Conservation (phyloP, 495 filamentous ascomycete genomes). For the Trypethelium eluteriae region DNA sequence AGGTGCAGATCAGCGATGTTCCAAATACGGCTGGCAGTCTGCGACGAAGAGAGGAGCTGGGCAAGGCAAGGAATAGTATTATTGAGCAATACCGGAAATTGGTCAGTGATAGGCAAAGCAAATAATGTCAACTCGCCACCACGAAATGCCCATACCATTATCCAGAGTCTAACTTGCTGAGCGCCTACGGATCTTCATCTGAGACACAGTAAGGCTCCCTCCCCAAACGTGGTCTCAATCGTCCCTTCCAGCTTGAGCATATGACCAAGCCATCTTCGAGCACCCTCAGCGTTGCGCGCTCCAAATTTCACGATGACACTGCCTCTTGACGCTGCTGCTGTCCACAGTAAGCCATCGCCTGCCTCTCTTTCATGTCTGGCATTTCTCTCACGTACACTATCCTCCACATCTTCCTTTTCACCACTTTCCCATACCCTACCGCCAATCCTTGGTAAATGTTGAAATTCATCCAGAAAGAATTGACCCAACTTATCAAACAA, state of each 20-base stretch:
- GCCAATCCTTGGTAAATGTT: constrained; percentile 69
- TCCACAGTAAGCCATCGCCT: constrained; percentile 58
- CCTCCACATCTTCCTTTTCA: constrained; percentile 29
- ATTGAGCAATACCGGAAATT: constrained; percentile 67
- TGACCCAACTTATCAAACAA: constrained; percentile 55
- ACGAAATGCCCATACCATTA: neutral
- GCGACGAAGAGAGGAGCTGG: constrained; percentile 72
- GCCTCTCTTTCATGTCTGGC: constrained; percentile 45
- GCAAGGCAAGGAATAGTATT: constrained; percentile 62
- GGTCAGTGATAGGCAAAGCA: neutral
- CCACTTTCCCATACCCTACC: constrained; percentile 63
- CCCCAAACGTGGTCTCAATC: constrained; percentile 53
- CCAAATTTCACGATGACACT: constrained; percentile 86
- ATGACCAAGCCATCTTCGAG: constrained; percentile 51
- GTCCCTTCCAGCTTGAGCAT: constrained; percentile 53
- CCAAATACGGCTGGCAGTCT: constrained; percentile 73
- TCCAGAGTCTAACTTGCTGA: too few species aligned
- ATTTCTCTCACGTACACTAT: constrained; percentile 35
- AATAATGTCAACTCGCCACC: neutral
- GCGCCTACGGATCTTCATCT: constrained; percentile 11
- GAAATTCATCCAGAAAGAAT: constrained; percentile 71
- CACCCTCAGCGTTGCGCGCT: constrained; percentile 54
- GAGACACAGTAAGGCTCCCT: constrained; percentile 55
- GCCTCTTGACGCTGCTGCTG: constrained; percentile 70
- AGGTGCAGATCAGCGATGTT: constrained; percentile 64